A percentile compares a stretch with the other conserved stretches of the same genome.
These are phyloP conservation scores for Serendipita vermifera DNA, from an alignment of 768 basidiomycete species.

Conservation along the genomic window DNA sequence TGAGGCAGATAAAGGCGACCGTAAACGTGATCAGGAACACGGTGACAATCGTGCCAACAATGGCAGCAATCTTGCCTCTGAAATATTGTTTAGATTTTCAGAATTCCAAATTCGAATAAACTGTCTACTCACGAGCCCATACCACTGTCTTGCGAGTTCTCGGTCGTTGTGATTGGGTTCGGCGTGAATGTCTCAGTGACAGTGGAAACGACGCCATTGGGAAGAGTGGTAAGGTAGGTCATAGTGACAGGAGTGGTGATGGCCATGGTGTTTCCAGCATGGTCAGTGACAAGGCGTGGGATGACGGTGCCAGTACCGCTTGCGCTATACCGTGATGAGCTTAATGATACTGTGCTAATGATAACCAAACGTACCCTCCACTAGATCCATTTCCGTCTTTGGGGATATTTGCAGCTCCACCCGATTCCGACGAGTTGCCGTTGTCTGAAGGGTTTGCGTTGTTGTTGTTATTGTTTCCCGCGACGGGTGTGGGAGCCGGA, in stretches of 20 bases:
- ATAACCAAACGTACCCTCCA: no score
- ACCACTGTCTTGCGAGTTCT: neutral
- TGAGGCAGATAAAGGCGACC: neutral
- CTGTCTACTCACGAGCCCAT: neutral
- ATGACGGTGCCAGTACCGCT: neutral
- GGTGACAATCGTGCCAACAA: constrained; percentile 1
- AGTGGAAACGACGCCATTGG: constrained; percentile 6
- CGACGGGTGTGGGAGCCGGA: no score
- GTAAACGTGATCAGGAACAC: constrained; percentile 4
- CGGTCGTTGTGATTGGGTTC: neutral
- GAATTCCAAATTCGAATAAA: no score
- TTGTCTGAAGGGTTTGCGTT: no score
- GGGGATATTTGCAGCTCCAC: no score
- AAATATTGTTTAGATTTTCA: neutral
- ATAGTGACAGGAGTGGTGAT: neutral
- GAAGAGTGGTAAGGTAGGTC: neutral
- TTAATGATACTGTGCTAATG: no score
- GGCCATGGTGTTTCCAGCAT: neutral
- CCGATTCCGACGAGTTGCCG: no score
- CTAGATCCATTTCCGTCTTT: no score
- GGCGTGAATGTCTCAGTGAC: neutral
- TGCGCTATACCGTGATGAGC: no score
- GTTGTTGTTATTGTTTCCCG: no score
- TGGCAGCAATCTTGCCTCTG: neutral
- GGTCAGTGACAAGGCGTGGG: neutral